Conservation (phyloP, 2,329 filamentous ascomycete genomes). For the Exophiala spinifera region DNA sequence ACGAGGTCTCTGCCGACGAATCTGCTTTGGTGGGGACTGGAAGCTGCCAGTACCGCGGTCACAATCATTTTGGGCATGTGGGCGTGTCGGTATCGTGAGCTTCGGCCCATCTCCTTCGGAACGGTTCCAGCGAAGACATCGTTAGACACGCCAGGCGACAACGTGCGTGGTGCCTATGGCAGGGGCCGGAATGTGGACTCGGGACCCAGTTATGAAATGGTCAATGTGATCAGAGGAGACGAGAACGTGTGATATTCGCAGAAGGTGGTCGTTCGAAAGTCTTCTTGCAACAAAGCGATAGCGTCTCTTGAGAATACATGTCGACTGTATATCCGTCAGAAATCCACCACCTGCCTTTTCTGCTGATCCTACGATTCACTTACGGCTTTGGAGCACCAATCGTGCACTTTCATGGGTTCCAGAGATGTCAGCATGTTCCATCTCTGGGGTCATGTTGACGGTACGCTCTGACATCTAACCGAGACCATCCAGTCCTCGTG, state of each 20-base stretch:
- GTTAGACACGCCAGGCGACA: constrained; percentile 39
- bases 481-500: too few relatives aligned
- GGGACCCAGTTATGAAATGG: constrained; percentile 61
- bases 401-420: too few relatives aligned
- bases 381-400: too few relatives aligned
- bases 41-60: constrained; percentile 57
- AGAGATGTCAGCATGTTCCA: too few relatives aligned
- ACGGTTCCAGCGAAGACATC: constrained; percentile 39
- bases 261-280: too few relatives aligned
- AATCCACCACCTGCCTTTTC: too few relatives aligned
- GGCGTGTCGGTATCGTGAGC: constrained; percentile 86
- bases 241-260: constrained; percentile 16
- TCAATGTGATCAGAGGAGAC: constrained; percentile 46
- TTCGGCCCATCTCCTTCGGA: constrained; percentile 84
- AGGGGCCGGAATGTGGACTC: constrained; percentile 29
- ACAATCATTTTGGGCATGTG: constrained; percentile 77
- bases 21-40: constrained; percentile 80
- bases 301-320: background rate
- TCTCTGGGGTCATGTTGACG: too few relatives aligned
- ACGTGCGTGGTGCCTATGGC: constrained; percentile 27
- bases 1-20: constrained; percentile 72
- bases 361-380: too few relatives aligned
- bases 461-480: too few relatives aligned
- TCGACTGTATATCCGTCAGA: too few relatives aligned
- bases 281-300: background rate